Conservation (phyloP, 2,329 filamentous ascomycete genomes). For the Claviceps africana region DNA sequence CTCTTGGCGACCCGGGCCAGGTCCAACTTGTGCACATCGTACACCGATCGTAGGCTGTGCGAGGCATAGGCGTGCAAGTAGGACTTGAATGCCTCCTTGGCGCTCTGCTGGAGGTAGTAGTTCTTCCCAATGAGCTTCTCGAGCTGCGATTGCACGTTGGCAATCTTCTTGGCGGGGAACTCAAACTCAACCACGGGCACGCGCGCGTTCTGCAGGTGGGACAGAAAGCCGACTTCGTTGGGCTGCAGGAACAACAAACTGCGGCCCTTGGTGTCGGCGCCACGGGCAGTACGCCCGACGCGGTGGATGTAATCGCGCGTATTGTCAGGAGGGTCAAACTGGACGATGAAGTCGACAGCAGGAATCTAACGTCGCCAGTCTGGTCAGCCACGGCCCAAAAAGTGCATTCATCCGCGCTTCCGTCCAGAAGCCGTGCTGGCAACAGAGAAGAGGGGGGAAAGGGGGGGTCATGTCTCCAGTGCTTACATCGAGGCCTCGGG, state of each 20-base stretch:
- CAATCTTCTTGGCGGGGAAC: conserved; percentile 80
- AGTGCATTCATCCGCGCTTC: not conserved
- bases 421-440: too few relatives aligned
- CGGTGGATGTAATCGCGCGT: conserved; percentile 88
- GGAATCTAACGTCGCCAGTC: conserved; percentile 48
- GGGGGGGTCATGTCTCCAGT: not conserved
- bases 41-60: conserved; percentile 43
- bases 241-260: conserved; percentile 90
- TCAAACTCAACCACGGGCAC: conserved; percentile 95
- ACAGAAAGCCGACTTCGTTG: conserved; percentile 80
- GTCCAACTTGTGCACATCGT: conserved; percentile 74
- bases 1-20: conserved; percentile 71
- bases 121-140: conserved; percentile 91
- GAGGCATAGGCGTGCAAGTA: conserved; percentile 93
- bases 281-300: conserved; percentile 85
- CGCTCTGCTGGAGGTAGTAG: conserved; percentile 88
- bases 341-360: conserved; percentile 88
- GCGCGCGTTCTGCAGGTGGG: conserved; percentile 77
- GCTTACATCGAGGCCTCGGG: conserved; percentile 73
- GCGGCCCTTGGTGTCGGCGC: conserved; percentile 67
- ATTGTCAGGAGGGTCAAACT: conserved; percentile 90
- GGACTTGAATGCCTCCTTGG: conserved; percentile 66
- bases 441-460: too few relatives aligned
- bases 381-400: not conserved
- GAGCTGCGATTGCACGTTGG: conserved; percentile 79